Evolutionary conservation across 768 basidiomycete genomes (phyloP), one percentile per base, ranked within the genome.

Genomic region (Mycena vitilis): DNA sequence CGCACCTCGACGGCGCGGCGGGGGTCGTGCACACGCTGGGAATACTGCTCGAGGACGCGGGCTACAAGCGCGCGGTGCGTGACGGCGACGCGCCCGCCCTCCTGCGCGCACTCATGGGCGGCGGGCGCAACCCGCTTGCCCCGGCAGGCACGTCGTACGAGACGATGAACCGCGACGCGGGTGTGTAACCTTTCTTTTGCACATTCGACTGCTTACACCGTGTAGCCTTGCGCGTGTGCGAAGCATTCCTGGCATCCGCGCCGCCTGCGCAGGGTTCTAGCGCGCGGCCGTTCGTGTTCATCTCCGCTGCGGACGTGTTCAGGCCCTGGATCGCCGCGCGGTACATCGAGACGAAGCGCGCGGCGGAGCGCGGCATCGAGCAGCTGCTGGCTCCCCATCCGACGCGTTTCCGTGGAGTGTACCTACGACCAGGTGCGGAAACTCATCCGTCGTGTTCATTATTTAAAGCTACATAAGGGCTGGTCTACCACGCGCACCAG

Each of bases 21-120:
- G 95, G 92, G 1, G 91, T 99, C 36, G 95, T 99, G 44, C 96
- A 98, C 77, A 97, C 98, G 1, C 85, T 99, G 22, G 98, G 98
- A 52, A 94, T 91, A 12, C 88, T 99, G 56, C 82, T 99, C 38
- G 95, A 96, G 76, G 89, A 90, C 73, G 83, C 84, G 22, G 82
- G 80, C 51, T 99, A 99, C 84, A 99, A 99, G 79, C 77, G 82
- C 44, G 87, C 89, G 44, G 72, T 98, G 51, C 83, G 84, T 68
- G 82, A 84, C 59, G 89, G 89, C 15, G 82, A 92, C 75, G 54
- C 91, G 30, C 72, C 84, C 18, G 85, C 83, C 13, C 79, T 92
- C 42, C 62, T 86, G 63, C 79, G 83, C 62, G 85, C 84, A 61
- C 73, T 92, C 38, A 73, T 82, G 34, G 81, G 82, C n/a, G 82